Percentiles rank a stretch among this genome's conserved stretches.
These are phyloP conservation scores for Yamadazyma sp. DNA, from an alignment of 1,139 yeast genomes.

Conservation along the genomic window DNA sequence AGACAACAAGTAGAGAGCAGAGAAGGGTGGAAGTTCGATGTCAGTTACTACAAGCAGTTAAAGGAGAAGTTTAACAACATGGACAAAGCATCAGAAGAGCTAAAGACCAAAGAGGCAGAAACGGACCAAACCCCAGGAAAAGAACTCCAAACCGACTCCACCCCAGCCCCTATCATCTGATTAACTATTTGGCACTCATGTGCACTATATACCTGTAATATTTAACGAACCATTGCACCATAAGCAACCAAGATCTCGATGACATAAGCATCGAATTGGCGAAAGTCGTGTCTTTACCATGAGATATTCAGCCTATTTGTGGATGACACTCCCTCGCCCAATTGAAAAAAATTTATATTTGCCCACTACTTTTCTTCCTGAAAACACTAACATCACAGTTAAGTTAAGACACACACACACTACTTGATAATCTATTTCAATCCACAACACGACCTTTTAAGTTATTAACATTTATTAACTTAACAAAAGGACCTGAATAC, in stretches of 20 bases:
- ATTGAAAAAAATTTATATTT: constrained; percentile 2
- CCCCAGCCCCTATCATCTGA: neutral
- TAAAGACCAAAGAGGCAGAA: too few species aligned
- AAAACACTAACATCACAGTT: neutral
- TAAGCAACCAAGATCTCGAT: too few species aligned
- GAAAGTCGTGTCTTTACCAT: constrained; percentile 1
- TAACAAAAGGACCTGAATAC: too few species aligned
- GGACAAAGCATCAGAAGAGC: neutral
- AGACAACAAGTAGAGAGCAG: constrained; percentile 16
- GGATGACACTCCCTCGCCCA: constrained; percentile 4
- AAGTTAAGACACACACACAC: constrained; percentile 1
- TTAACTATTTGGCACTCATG: too few species aligned
- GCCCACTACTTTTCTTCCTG: constrained; percentile 5
- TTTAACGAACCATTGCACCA: neutral
- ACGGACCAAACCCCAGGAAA: neutral
- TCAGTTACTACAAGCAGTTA: constrained; percentile 26
- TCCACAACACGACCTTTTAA: constrained; percentile 5
- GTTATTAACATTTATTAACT: neutral
- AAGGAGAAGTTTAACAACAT: constrained; percentile 20
- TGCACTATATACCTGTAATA: too few species aligned
- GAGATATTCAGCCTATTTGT: neutral
- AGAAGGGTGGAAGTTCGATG: constrained; percentile 36
- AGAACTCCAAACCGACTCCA: neutral
- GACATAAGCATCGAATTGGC: too few species aligned
- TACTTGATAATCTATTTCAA: neutral